Evolutionary conservation across 208 protist species (phyloP).

Genomic region (Leishmania gerbilli): DNA sequence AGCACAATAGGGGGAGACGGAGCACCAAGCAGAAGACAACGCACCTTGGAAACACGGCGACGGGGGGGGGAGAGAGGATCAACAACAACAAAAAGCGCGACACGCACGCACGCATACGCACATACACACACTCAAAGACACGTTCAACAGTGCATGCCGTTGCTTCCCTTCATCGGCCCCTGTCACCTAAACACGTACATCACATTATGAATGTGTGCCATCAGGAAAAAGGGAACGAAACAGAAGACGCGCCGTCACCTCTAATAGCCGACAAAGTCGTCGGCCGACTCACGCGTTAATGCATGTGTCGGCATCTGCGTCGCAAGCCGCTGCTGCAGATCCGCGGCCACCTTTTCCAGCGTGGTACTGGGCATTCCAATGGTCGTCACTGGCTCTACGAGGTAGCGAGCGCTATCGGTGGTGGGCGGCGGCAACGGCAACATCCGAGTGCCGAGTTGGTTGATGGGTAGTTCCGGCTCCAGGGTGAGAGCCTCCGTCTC

Average conservation of each 20-base stretch:
- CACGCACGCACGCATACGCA: not conserved
- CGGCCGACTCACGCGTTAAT: not conserved
- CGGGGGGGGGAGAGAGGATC: not conserved
- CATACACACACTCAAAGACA: not conserved
- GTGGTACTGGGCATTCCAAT: slow-evolving; percentile 14
- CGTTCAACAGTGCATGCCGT: not conserved
- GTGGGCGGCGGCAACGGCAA: slow-evolving; percentile 52
- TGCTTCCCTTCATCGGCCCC: not conserved
- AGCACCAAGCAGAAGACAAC: not conserved
- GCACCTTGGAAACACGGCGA: not conserved
- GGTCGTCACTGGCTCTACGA: slow-evolving; percentile 48
- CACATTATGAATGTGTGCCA: not conserved
- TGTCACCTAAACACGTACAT: not conserved
- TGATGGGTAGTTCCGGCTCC: slow-evolving; percentile 46
- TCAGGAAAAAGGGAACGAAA: not conserved
- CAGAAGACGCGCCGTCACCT: not conserved
- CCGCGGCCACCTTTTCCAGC: slow-evolving; percentile 13
- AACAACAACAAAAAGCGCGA: not conserved
- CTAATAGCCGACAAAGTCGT: slow-evolving; percentile 28
- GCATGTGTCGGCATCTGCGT: not conserved
- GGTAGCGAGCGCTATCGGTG: slow-evolving; percentile 43
- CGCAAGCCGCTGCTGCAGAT: slow-evolving; percentile 18
- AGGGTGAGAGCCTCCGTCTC: slow-evolving; percentile 70
- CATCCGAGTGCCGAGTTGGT: slow-evolving; percentile 36
- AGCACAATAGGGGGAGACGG: not conserved